A percentile compares a stretch with the other conserved stretches of the same genome.
Evolutionary conservation across 805 yeast genomes (phyloP).

Genomic region (Metschnikowia orientalis): DNA sequence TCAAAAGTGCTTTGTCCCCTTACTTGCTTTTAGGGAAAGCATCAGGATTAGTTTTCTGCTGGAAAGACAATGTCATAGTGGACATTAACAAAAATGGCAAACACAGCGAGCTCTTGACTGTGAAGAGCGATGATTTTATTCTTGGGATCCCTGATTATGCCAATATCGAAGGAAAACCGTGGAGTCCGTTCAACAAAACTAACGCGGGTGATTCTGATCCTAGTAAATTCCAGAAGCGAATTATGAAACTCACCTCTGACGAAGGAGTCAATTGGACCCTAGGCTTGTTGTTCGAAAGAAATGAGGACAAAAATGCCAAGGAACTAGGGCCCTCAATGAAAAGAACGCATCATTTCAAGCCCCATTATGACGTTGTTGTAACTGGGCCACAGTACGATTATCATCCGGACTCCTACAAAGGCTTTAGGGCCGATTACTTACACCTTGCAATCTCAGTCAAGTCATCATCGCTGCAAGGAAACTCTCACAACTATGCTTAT

Average conservation of each 20-base stretch:
- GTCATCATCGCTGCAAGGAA: constrained; percentile 28
- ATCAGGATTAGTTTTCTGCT: constrained; percentile 61
- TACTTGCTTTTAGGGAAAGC: constrained; percentile 53
- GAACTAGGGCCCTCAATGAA: constrained; percentile 36
- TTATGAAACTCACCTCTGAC: constrained; percentile 51
- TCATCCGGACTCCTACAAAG: constrained; percentile 75
- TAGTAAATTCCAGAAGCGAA: constrained; percentile 34
- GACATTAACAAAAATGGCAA: constrained; percentile 47
- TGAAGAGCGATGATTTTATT: constrained; percentile 53
- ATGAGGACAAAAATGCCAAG: constrained; percentile 28
- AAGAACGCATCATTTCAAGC: constrained; percentile 46
- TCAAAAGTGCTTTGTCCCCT: constrained; percentile 58
- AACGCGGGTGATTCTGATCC: constrained; percentile 23
- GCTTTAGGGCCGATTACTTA: constrained; percentile 76
- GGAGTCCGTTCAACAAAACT: constrained; percentile 30
- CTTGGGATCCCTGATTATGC: constrained; percentile 54
- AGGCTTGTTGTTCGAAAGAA: constrained; percentile 71
- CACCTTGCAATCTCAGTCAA: constrained; percentile 47
- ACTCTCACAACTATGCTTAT: constrained; percentile 33
- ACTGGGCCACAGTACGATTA: constrained; percentile 51
- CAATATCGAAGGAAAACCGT: constrained; percentile 27
- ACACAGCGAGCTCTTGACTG: constrained; percentile 47
- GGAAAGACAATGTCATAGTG: constrained; percentile 53
- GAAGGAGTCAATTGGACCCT: constrained; percentile 74
- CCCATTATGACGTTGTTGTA: constrained; percentile 63